Percentiles rank a stretch among this genome's conserved stretches.
Evolutionary conservation across 148 eudicot species (phyloP).

Genomic region (Persicaria tinctoria): DNA sequence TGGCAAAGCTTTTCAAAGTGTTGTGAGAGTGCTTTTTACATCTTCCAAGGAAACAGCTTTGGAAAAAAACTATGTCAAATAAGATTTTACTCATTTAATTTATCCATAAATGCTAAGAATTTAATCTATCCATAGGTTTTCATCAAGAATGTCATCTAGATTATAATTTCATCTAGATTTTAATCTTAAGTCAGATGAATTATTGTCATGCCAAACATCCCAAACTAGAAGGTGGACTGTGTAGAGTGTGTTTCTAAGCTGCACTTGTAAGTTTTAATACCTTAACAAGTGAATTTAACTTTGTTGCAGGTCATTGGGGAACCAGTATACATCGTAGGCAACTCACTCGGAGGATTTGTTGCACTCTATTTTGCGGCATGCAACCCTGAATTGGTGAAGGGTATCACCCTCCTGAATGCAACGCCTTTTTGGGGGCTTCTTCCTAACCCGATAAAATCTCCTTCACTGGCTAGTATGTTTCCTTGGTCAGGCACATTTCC

Average conservation of each 20-base stretch:
- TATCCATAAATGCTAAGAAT: too few species aligned
- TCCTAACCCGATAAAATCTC: slow-evolving; percentile 74
- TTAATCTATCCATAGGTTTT: too few species aligned
- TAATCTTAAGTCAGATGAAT: too few species aligned
- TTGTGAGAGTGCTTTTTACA: too few species aligned
- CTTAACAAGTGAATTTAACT: background rate
- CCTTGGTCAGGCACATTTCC: slow-evolving; percentile 96
- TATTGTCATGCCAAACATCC: too few species aligned
- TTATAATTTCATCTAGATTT: too few species aligned
- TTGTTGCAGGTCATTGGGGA: slow-evolving; percentile 31
- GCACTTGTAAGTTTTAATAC: background rate
- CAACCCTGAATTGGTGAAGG: slow-evolving; percentile 73
- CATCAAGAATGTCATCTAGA: too few species aligned
- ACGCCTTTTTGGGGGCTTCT: slow-evolving; percentile 98
- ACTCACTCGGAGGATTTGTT: slow-evolving; percentile 94
- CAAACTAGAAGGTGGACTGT: too few species aligned
- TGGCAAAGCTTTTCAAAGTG: too few species aligned
- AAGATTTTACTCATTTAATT: too few species aligned
- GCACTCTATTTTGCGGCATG: slow-evolving; percentile 83
- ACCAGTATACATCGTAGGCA: slow-evolving; percentile 86
- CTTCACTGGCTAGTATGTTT: slow-evolving; percentile 59
- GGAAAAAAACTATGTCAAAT: too few species aligned
- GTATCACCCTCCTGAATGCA: slow-evolving; percentile 85
- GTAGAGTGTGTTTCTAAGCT: background rate
- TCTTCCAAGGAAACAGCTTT: too few species aligned